Conservation (phyloP, 2,329 filamentous ascomycete species). For the Ophiosphaerella herpotricha region DNA sequence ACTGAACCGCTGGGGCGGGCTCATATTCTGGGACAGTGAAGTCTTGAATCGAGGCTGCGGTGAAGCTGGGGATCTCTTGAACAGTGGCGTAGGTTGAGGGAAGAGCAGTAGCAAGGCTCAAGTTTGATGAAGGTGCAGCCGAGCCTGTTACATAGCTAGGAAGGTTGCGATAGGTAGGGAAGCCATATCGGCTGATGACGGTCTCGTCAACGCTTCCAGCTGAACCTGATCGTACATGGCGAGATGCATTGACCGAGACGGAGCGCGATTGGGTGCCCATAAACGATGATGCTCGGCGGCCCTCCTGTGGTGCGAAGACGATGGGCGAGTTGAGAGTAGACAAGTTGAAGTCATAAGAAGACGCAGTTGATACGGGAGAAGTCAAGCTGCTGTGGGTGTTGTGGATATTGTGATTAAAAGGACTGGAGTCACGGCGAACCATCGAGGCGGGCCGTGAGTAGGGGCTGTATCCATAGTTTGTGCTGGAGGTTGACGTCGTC, state of each 20-base stretch:
- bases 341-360: slow-evolving; percentile 46
- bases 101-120: slow-evolving; percentile 48
- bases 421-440: slow-evolving; percentile 53
- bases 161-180: slow-evolving; percentile 82
- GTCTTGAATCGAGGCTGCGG: slow-evolving; percentile 35
- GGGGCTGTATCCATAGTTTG: slow-evolving; percentile 51
- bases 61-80: slow-evolving; percentile 40
- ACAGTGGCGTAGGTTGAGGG: slow-evolving; percentile 40
- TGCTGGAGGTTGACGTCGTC: slow-evolving; percentile 57
- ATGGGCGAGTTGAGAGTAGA: slow-evolving; percentile 69
- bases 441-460: slow-evolving; percentile 55
- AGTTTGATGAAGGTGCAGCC: slow-evolving; percentile 35
- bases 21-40: slow-evolving; percentile 44
- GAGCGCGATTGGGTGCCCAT: slow-evolving; percentile 56
- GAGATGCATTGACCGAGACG: slow-evolving; percentile 61
- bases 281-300: slow-evolving; percentile 42
- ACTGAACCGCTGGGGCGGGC: slow-evolving; percentile 49
- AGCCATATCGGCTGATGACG: slow-evolving; percentile 72
- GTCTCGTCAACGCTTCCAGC: slow-evolving; percentile 70
- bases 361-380: slow-evolving; percentile 49
- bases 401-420: slow-evolving; percentile 43
- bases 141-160: slow-evolving; percentile 60
- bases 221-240: slow-evolving; percentile 63
- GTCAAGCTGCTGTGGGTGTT: slow-evolving; percentile 45
- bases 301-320: slow-evolving; percentile 48